Base-by-base conservation (phyloP, 2,329 filamentous ascomycete species). In the Penicillium sp. region DNA sequence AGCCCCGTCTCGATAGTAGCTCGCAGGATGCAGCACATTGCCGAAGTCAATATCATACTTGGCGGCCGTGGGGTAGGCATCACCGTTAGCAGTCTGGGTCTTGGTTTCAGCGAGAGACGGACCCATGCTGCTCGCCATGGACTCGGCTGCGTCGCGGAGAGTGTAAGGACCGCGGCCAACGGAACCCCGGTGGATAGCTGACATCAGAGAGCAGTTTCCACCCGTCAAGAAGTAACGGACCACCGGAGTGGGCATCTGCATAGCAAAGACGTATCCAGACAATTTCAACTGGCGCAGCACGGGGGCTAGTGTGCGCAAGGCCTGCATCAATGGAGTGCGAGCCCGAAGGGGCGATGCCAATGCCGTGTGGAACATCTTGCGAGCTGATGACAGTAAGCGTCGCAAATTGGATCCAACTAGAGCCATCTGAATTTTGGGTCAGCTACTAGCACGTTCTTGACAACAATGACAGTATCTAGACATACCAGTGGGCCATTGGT, bases 211-310 rank as follows among this genome's bases (percentile, higher is more conserved):
- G 41, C 60, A 65, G 44, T 76, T 72, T 6, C 73, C 70, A n/a
- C 73, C 67, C 0, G 54, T 62, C n/a, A 66, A 68, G 33, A 70
- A 56, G 47, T 62, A 67, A 31, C 52, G 60, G 32, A 71, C 65
- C 10, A 75, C 49, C 3, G 63, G 57, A 22, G 57, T 54, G 2
- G 74, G 75, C 2, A 78, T 58, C 28, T 71, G 66, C 57, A 79
- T 72, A 10, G 65, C 65, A 45, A 77, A 77, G 33, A 77, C 66
- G 48, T 79, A 79, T 41, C 71, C 70, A 2, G 74, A 77, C 36
- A 68, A 61, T 6, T 54, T 35, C 14, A 72, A 42, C 46, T 79
- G 76, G 13, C 56, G 56, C n/a, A 69, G 22, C 1, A 79, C 54
- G 1, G 75, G 74, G 11, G 50, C 54, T n/a, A 75, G 39, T 1